phyloP scores from a whole-genome alignment of 202 grass and related monocot species.

The Setaria italica region DNA sequence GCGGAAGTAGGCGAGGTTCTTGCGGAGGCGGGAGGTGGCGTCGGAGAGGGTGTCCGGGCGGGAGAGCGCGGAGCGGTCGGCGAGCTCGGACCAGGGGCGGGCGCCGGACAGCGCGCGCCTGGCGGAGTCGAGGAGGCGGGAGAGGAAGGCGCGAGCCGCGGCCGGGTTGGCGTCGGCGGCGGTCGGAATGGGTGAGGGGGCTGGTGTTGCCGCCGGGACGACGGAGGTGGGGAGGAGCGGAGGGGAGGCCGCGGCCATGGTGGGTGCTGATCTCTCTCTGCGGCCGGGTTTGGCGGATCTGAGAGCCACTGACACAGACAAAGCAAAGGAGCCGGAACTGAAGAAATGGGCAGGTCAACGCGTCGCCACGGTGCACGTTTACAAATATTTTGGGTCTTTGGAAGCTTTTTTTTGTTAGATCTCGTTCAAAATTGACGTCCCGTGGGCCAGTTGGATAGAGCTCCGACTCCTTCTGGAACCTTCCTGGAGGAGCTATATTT shows the following conservation, averaged over 20 bases:
- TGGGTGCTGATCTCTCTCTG: neutral
- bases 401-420: no score
- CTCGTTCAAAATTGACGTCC: no score
- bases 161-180: constrained; percentile 9
- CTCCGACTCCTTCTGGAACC: no score
- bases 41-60: constrained; percentile 58
- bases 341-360: no score
- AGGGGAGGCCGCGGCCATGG: constrained; percentile 20
- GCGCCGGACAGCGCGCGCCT: constrained; percentile 52
- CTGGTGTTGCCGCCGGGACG: neutral
- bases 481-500: no score
- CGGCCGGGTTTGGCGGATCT: constrained; percentile 27
- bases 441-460: no score
- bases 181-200: neutral
- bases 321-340: no score
- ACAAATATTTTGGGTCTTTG: no score
- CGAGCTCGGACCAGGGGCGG: constrained; percentile 48
- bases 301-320: no score
- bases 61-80: constrained; percentile 52
- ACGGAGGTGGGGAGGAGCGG: constrained; percentile 41
- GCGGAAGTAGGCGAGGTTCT: constrained; percentile 64
- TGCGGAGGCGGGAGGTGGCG: constrained; percentile 45
- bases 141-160: constrained; percentile 40
- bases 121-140: constrained; percentile 51
- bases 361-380: no score